Percentiles rank a stretch among this genome's conserved stretches.
Conservation (phyloP, 306 rosid genomes). For the Casuarina equisetifolia region DNA sequence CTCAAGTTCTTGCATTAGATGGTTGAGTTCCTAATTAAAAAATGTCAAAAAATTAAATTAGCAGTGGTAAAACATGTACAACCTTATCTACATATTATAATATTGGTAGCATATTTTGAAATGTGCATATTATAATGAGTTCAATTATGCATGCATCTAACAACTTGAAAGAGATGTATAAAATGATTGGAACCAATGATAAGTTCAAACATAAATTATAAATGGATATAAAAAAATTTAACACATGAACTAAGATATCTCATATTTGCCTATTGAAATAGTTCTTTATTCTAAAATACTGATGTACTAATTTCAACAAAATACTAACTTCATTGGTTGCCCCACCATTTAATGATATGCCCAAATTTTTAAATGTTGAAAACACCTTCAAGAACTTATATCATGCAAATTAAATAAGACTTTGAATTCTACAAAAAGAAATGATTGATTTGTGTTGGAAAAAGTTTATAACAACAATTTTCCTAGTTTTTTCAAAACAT, state of each 20-base stretch:
- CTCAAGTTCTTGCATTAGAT: slow-evolving; percentile 89
- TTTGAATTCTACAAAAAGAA: slow-evolving; percentile 8
- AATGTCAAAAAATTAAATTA: slow-evolving; percentile 80
- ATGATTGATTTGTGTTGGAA: slow-evolving; percentile 82
- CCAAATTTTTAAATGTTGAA: slow-evolving; percentile 80
- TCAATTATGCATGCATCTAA: neutral
- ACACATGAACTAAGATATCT: slow-evolving; percentile 29
- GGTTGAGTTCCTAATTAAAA: slow-evolving; percentile 81
- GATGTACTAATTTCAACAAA: slow-evolving; percentile 87
- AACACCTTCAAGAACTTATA: slow-evolving; percentile 60
- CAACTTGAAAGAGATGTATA: neutral
- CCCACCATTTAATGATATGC: slow-evolving; percentile 79
- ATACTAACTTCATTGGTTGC: slow-evolving; percentile 90
- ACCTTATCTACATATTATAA: slow-evolving; percentile 10
- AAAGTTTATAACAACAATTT: slow-evolving; percentile 86
- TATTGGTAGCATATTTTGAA: neutral
- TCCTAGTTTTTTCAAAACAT: slow-evolving; percentile 91
- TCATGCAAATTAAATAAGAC: slow-evolving; percentile 13
- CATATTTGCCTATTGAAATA: slow-evolving; percentile 73
- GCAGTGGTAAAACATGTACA: slow-evolving; percentile 47
- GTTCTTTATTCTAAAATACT: slow-evolving; percentile 84
- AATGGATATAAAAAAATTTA: slow-evolving; percentile 1
- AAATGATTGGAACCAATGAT: neutral
- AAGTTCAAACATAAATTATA: neutral
- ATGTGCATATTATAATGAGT: too few species aligned